Conservation (phyloP, 2,329 filamentous ascomycete species). For the Aspergillus quadricinctus region DNA sequence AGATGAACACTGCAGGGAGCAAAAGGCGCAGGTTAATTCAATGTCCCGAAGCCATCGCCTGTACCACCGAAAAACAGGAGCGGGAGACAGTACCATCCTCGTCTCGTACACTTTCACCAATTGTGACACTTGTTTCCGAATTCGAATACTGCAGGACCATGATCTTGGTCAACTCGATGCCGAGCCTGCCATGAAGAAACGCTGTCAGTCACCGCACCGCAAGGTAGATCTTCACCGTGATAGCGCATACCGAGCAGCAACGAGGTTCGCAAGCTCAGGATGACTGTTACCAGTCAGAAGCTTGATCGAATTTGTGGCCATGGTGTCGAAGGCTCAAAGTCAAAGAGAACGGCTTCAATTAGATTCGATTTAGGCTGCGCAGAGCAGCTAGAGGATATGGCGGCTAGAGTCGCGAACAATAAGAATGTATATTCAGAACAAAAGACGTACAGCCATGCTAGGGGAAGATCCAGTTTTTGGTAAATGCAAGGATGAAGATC, state of each 20-base stretch:
- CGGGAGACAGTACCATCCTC: conserved; percentile 67
- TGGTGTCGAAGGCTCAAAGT: conserved; percentile 30
- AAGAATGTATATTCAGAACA: not conserved
- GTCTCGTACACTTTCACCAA: conserved; percentile 92
- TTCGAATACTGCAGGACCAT: conserved; percentile 66
- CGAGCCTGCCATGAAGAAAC: conserved; percentile 45
- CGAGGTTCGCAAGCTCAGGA: conserved; percentile 64
- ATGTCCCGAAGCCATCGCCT: not conserved
- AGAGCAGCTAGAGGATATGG: conserved; percentile 4
- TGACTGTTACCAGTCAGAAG: conserved; percentile 72
- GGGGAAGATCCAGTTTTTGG: not conserved
- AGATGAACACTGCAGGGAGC: conserved; percentile 69
- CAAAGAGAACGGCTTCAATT: not conserved
- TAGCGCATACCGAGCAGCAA: conserved; percentile 58
- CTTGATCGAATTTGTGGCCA: conserved; percentile 72
- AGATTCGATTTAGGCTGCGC: not conserved
- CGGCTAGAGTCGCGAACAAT: not conserved
- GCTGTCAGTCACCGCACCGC: conserved; percentile 5
- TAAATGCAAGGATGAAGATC: not conserved
- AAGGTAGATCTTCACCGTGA: conserved; percentile 4
- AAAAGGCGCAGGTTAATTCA: conserved; percentile 8
- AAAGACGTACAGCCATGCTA: not conserved
- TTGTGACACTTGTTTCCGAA: conserved; percentile 66
- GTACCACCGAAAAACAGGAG: conserved; percentile 6
- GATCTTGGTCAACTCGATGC: conserved; percentile 65